Base-by-base conservation (phyloP, 2,329 filamentous ascomycete species). In the Pestalotiopsis sp. region DNA sequence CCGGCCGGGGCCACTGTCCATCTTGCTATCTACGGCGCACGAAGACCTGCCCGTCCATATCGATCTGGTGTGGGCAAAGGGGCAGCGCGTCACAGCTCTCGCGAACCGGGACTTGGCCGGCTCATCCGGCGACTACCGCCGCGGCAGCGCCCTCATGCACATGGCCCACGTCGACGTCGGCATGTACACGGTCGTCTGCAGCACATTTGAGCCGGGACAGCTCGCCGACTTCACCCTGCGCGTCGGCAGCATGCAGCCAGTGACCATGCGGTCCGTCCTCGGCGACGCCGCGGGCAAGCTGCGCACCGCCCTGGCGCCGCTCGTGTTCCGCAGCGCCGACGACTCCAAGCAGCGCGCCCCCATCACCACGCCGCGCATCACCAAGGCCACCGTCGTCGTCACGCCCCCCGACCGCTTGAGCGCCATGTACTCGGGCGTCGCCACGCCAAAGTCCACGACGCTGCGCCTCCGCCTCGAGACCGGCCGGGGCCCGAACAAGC, bases 41-140 rank as follows among this genome's bases (percentile, higher is more conserved):
- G 83, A 86, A 45, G 90, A 93, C 63, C 82, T 95, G 23, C 91
- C 94, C 17, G 88, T 97, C 1, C 94, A 98, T 76, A 87, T 97
- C 66, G 95, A 95, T 74, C 82, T 98, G 3, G 90, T 97, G 45
- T 94, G 93, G 87, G 92, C 92, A 4, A 82, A 88, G 59, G 93
- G 94, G 12, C 87, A 90, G 72, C 90, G 95, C 52, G 87, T 96
- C 1, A 87, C 90, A 20, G 83, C 88, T 25, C 86, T 97, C 17
- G 87, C 90, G 63, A 85, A 89, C 72, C 90, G 93, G 73, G 95
- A 98, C 76, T 89, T 98, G 52, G 87, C 97, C 27, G 88, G 89
- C 25, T 91, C 93, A 68, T 97, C 93, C 41, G 93, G 93, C n/a
- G 94, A 97, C 73, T 98, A 99, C 80, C 90, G 93, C 63, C 90